phyloP scores from a whole-genome alignment of 2,329 filamentous ascomycete genomes.

The Mycosphaerella arachidis region DNA sequence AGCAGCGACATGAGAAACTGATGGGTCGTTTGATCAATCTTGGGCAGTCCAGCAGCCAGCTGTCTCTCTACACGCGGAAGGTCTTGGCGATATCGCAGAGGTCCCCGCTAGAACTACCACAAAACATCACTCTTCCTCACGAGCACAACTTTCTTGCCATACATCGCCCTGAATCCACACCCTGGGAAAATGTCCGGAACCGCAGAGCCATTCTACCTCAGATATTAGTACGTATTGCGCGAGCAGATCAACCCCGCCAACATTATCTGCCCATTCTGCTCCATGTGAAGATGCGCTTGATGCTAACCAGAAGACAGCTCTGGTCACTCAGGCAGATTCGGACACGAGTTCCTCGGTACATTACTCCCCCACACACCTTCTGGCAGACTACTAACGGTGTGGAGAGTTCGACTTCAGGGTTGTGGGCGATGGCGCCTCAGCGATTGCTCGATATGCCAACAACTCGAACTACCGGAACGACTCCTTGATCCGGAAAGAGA shows the following conservation, averaged over 20 bases:
- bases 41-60: not conserved
- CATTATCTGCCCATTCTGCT: too few relatives aligned
- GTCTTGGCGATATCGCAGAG: not conserved
- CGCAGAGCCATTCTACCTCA: constrained; percentile 85
- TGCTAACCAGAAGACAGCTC: constrained; percentile 57
- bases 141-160: not conserved
- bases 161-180: not conserved
- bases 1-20: not conserved
- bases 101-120: not conserved
- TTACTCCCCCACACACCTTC: constrained; percentile 17
- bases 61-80: not conserved
- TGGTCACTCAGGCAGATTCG: constrained; percentile 93
- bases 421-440: constrained; percentile 86
- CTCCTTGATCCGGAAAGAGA: constrained; percentile 98
- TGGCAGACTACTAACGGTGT: constrained; percentile 4
- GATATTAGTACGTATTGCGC: constrained; percentile 79
- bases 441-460: constrained; percentile 93
- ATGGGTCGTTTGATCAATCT: not conserved
- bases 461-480: constrained; percentile 99
- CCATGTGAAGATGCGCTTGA: not conserved
- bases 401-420: constrained; percentile 94
- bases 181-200: constrained; percentile 48
- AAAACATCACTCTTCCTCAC: not conserved
- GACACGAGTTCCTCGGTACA: constrained; percentile 92
- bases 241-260: not conserved